Conservation (phyloP, 139 green algal species). For the Tetraselmis striata region DNA sequence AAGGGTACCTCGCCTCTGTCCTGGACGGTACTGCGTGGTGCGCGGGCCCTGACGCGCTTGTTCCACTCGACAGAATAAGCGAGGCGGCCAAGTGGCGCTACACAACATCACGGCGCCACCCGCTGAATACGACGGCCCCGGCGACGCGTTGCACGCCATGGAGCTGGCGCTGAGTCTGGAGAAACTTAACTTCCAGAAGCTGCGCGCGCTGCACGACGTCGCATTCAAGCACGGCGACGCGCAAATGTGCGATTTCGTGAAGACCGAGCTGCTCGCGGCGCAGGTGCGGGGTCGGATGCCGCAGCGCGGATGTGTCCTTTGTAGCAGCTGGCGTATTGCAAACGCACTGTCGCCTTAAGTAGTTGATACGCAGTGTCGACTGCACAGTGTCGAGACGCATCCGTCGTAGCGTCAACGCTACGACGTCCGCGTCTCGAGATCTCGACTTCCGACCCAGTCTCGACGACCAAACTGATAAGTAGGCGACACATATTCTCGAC, state of each 20-base stretch:
- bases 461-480: too few species aligned
- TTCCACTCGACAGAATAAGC: constrained; percentile 55
- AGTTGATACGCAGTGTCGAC: too few species aligned
- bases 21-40: background rate
- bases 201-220: constrained; percentile 50
- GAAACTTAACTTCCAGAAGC: constrained; percentile 66
- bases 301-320: too few species aligned
- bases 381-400: too few species aligned
- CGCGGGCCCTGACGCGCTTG: background rate
- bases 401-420: too few species aligned
- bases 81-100: constrained; percentile 85
- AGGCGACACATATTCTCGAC: too few species aligned
- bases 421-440: too few species aligned
- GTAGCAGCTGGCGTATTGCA: too few species aligned
- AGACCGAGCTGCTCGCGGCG: constrained; percentile 11
- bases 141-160: constrained; percentile 45
- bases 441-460: too few species aligned
- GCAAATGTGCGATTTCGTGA: constrained; percentile 58
- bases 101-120: constrained; percentile 71
- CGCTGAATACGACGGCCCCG: constrained; percentile 56
- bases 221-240: constrained; percentile 49
- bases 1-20: too few species aligned
- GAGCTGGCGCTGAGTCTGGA: constrained; percentile 58
- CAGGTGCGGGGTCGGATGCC: too few species aligned
- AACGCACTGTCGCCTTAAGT: too few species aligned